Evolutionary conservation across 176 grass and related monocot genomes (phyloP), one percentile per base, ranked within the genome.

Genomic region (Aegilops tauschii): DNA sequence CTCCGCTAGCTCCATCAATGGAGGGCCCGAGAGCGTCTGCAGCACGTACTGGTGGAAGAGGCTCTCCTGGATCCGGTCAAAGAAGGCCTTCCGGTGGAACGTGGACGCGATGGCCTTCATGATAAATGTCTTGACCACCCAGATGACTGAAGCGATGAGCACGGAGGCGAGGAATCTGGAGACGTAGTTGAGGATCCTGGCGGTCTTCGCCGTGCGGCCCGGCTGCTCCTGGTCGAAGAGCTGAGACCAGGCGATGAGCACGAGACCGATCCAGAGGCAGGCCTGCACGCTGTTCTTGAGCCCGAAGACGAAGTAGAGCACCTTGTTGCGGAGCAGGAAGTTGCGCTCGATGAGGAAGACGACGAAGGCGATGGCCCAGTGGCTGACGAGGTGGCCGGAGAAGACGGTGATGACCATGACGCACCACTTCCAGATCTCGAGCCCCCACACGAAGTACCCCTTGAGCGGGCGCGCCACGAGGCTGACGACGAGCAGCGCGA

Each of bases 371-470:
- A 94, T 81, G 58, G 91, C 29, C 94, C 94, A 96, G 11, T 75
- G 87, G 50, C 90, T 99, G 74, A 99, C 87, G 76, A 96, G 88
- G 17, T 90, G 86, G 28, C 97, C 97, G 5, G 92, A 99, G 82
- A 90, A 96, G 84, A 94, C 87, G 47, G 93, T 42, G 69, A 79
- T 90, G 54, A 96, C 90, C 88, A 99, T 91, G 64, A 99, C 78
- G 77, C 94, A 99, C 94, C 97, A 99, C 62, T 94, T 96, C 97
- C 97, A 99, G 79, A 99, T 96, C 76, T 91, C 88, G 37, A 94
- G 68, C 45, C 92, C 90, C 94, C 92, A 93, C 4, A 99, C 58
- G 37, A 75, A 77, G 32, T 34, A 28, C 3, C 84, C 84, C 76
- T 91, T 63, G 29, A 96, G 76, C 69, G 35, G 65, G 5, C 34